A percentile compares a stretch with the other conserved stretches of the same genome.
phyloP scores from a whole-genome alignment of 305 asterid species.

The Withania somnifera region DNA sequence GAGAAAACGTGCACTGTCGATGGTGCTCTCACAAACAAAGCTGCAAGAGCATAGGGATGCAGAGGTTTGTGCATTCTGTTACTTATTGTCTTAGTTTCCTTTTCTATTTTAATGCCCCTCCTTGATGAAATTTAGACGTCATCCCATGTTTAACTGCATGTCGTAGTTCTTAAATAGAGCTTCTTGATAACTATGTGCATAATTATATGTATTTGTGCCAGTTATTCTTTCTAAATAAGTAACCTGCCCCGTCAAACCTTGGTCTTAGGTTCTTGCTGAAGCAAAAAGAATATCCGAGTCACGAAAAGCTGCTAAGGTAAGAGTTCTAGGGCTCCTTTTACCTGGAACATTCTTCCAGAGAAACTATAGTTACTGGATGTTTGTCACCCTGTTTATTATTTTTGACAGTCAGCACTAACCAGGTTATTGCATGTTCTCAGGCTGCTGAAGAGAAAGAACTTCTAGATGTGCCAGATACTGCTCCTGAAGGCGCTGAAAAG shows the following conservation, averaged over 20 bases:
- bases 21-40: constrained; percentile 92
- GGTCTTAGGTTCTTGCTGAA: constrained; percentile 69
- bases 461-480: constrained; percentile 41
- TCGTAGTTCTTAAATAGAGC: not conserved
- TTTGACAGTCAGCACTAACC: not conserved
- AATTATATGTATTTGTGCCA: not conserved
- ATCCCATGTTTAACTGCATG: not conserved
- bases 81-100: not conserved
- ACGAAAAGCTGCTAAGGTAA: constrained; percentile 68
- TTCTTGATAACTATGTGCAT: not conserved
- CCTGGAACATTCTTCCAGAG: not conserved
- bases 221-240: not conserved
- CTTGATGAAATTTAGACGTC: not conserved
- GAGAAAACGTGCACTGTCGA: constrained; percentile 70
- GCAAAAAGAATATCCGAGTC: constrained; percentile 86
- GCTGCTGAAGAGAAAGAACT: constrained; percentile 38
- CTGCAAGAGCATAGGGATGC: constrained; percentile 86
- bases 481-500: constrained; percentile 38
- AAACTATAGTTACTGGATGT: not conserved
- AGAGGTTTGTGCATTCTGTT: constrained; percentile 39
- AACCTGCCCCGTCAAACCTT: not conserved
- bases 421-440: constrained; percentile 25
- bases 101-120: not conserved
- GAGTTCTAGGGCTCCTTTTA: not conserved
- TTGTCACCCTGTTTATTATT: not conserved